Conservation (phyloP, 1,284 basidiomycete genomes). For the Papiliotrema laurentii region DNA sequence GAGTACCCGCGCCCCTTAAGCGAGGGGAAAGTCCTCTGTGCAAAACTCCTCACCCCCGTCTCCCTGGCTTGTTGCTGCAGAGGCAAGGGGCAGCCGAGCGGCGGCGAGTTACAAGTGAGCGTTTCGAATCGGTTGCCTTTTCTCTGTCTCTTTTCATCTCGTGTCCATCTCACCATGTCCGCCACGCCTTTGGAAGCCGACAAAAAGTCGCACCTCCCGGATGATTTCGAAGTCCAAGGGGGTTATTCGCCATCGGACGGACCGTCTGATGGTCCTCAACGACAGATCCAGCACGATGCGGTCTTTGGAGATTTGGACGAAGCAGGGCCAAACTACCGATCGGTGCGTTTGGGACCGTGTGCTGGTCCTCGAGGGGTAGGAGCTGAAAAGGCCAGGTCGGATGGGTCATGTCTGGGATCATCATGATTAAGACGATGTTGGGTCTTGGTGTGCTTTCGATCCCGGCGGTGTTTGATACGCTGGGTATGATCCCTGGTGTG, state of each 20-base stretch:
- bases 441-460: constrained; percentile 38
- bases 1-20: too few relatives aligned
- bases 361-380: neutral
- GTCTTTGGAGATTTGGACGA: constrained; percentile 2
- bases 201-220: neutral
- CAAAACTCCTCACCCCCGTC: too few relatives aligned
- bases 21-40: too few relatives aligned
- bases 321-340: neutral
- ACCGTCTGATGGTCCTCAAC: neutral
- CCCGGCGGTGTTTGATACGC: constrained; percentile 27
- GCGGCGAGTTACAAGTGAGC: too few relatives aligned
- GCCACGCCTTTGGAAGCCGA: too few relatives aligned
- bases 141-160: too few relatives aligned
- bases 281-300: constrained; percentile 3
- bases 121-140: too few relatives aligned
- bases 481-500: constrained; percentile 38
- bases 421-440: constrained; percentile 40
- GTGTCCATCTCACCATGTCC: too few relatives aligned
- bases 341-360: neutral
- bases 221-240: neutral
- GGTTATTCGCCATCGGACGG: neutral
- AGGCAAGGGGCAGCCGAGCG: too few relatives aligned
- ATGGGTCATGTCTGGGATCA: constrained; percentile 32
- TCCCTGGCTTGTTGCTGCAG: too few relatives aligned
- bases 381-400: constrained; percentile 6